Base-by-base conservation (phyloP, 352 stramenopile genomes). In the Globisporangium polare region DNA sequence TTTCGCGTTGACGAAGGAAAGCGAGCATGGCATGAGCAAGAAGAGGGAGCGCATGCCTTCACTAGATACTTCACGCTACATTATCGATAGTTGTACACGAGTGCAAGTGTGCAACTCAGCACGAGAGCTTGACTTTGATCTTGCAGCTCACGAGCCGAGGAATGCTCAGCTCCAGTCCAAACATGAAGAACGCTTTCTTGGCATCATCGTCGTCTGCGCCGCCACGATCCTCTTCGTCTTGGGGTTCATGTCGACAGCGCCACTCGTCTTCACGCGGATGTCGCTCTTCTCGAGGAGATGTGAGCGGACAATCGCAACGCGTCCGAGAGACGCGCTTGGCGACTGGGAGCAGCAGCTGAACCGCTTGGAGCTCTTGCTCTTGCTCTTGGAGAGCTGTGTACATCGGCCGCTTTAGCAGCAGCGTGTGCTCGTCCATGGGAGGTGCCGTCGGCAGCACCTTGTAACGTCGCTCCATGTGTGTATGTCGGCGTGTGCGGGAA, bases 121-220 rank as follows among this genome's bases (percentile, higher is more conserved):
- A 42, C 51, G 51, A 43, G 2, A 57, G 12, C 18, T 57, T 57
- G 20, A 57, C 51, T 57, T 57, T 39, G 33, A 57, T 57, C 51
- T 39, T 29, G 33, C 51, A 57, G 51, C 51, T 57, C 51, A 26
- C 51, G 33, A 57, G n/a, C 10, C 51, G 51, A 39, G 29, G 51
- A 42, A 57, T 42, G 33, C 51, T 26, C 31, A 57, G 6, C 35
- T 57, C 15, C 4, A 57, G 9, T 13, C 31, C 51, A 57, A 57
- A 57, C 5, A 26, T 17, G 18, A 57, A 9, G 26, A 33, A 52
- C 13, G 12, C 24, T 29, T 52, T 52, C 24, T 52, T 27, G 22
- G 12, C 46, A 20, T 52, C 46, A 18, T 10, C 7, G 15, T 12
- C 46, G 8, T 51, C 20, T 9, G 10, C 10, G 4, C n/a, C 20